phyloP scores from a whole-genome alignment of 345 rosid species.

The Arabidopsis arenosa region DNA sequence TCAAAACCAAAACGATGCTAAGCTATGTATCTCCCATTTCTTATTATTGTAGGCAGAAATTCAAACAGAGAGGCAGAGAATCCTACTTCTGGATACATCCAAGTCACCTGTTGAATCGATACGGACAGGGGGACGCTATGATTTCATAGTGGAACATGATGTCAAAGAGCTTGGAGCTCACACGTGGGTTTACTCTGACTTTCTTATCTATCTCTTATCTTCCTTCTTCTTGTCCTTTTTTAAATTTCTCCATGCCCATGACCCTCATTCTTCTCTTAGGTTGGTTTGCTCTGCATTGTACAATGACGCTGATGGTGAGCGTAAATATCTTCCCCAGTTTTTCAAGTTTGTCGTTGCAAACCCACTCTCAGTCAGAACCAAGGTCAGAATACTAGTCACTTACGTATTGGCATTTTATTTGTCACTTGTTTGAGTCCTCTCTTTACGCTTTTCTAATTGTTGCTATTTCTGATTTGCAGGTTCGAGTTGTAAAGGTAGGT shows the following conservation, averaged over 20 bases:
- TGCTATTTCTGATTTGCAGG: constrained; percentile 60
- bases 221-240: not conserved
- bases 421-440: not conserved
- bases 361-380: constrained; percentile 92
- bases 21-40: not conserved
- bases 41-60: constrained; percentile 78
- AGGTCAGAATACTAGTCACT: constrained; percentile 51
- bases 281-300: constrained; percentile 94
- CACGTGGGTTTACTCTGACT: constrained; percentile 56
- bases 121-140: constrained; percentile 88
- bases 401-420: not conserved
- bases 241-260: constrained; percentile 2
- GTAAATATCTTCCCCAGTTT: constrained; percentile 96
- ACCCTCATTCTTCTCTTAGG: constrained; percentile 46
- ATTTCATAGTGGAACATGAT: constrained; percentile 95
- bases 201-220: not conserved
- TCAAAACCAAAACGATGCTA: not conserved
- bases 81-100: constrained; percentile 83
- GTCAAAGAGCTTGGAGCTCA: constrained; percentile 99
- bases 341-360: constrained; percentile 92
- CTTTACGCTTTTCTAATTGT: constrained; percentile 27
- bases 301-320: constrained; percentile 80
- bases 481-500: constrained; percentile 86
- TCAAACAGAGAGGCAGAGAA: constrained; percentile 93
- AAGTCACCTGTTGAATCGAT: constrained; percentile 87